Conservation (phyloP, 2,329 filamentous ascomycete genomes). For the Colletotrichum navitas region DNA sequence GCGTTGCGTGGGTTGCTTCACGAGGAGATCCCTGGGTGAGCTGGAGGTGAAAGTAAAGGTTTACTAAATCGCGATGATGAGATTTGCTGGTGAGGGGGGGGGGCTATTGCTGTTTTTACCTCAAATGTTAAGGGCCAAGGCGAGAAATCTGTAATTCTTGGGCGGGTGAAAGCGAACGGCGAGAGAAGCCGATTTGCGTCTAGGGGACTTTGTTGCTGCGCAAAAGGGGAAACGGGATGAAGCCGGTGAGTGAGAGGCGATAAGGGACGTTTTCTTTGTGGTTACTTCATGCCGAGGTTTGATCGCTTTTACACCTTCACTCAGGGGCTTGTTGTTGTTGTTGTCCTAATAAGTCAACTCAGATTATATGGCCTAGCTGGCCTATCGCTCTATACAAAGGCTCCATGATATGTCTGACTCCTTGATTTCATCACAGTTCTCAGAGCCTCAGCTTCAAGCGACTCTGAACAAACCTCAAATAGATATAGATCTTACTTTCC, state of each 20-base stretch:
- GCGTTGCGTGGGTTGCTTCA: not conserved
- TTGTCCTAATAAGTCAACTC: not conserved
- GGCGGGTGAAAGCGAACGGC: not conserved
- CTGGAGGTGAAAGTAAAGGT: not conserved
- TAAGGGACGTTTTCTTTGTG: not conserved
- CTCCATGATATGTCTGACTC: not conserved
- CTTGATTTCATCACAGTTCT: too few species aligned
- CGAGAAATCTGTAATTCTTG: not conserved
- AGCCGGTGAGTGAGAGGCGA: not conserved
- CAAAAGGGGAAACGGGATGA: not conserved
- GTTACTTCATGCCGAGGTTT: not conserved
- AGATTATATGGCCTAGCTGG: not conserved
- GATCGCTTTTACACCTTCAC: not conserved
- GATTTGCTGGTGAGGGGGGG: not conserved
- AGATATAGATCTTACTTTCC: not conserved
- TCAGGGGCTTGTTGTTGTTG: not conserved
- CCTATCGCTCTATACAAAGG: not conserved
- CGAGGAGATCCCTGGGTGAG: not conserved
- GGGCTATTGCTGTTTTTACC: not conserved
- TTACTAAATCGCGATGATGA: not conserved
- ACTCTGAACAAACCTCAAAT: not conserved
- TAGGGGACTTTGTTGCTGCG: not conserved
- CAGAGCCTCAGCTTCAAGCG: not conserved
- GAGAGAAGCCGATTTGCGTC: not conserved
- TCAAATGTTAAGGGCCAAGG: not conserved